Conservation (phyloP, 768 basidiomycete species). For the Tubosaeta brunneosetosa region DNA sequence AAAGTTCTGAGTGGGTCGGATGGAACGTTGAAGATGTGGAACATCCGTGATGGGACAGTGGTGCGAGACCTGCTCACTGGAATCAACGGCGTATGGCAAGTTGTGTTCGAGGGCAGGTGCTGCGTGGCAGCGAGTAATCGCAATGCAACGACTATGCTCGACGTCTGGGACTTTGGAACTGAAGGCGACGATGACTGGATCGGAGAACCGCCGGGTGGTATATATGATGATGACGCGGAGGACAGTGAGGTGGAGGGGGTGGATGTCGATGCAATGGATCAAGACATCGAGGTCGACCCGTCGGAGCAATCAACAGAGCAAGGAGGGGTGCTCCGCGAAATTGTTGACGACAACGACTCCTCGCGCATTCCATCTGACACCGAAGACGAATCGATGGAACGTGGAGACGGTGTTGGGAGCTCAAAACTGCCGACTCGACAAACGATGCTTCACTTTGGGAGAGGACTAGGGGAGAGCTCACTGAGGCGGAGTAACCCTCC, state of each 20-base stretch:
- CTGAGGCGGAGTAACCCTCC: constrained; percentile 23
- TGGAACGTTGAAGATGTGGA: constrained; percentile 98
- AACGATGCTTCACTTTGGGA: constrained; percentile 13
- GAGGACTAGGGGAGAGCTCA: constrained; percentile 20
- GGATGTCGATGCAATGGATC: constrained; percentile 71
- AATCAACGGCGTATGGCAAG: constrained; percentile 96
- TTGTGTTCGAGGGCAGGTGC: constrained; percentile 90
- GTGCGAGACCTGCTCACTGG: constrained; percentile 86
- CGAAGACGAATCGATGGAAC: constrained; percentile 32
- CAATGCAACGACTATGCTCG: constrained; percentile 69
- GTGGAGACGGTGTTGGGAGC: constrained; percentile 23
- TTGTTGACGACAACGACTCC: constrained; percentile 24
- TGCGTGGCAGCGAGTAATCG: constrained; percentile 92
- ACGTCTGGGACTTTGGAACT: constrained; percentile 87
- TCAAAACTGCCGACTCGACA: constrained; percentile 29
- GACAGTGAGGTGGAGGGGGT: constrained; percentile 45
- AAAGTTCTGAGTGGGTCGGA: constrained; percentile 95
- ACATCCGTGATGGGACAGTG: constrained; percentile 79
- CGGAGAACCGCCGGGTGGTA: constrained; percentile 68
- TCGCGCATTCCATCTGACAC: constrained; percentile 24
- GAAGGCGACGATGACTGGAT: constrained; percentile 76
- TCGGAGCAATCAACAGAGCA: constrained; percentile 32
- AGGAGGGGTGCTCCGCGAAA: constrained; percentile 24
- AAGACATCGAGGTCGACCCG: constrained; percentile 41
- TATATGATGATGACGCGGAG: constrained; percentile 66